Conservation (phyloP, 192 early-diverging fungal species). For the Lunasporangiospora selenospora region DNA sequence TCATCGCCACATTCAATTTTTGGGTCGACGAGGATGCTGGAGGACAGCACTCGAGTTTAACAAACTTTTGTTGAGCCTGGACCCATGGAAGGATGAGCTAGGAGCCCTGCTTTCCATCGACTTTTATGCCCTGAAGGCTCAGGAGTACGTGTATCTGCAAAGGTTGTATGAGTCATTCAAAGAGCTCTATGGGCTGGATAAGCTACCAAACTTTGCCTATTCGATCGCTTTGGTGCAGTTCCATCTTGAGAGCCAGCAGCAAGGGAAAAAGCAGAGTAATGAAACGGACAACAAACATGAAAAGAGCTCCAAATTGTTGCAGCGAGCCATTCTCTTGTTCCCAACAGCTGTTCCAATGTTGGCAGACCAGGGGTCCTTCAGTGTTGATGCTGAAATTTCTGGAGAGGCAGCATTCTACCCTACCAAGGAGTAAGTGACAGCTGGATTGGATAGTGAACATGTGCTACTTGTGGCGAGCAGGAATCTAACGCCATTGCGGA, state of each 20-base stretch:
- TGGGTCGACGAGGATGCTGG: conserved; percentile 93
- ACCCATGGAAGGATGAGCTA: conserved; percentile 79
- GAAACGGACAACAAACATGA: conserved; percentile 19
- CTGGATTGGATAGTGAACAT: neutral
- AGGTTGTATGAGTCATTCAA: conserved; percentile 51
- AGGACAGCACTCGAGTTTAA: conserved; percentile 90
- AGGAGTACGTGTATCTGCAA: conserved; percentile 67
- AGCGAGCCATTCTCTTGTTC: conserved; percentile 74
- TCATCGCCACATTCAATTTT: conserved; percentile 84
- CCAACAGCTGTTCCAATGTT: conserved; percentile 71
- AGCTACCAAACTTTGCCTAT: conserved; percentile 76
- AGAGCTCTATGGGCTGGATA: conserved; percentile 45
- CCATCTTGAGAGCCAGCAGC: conserved; percentile 65
- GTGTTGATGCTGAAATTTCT: conserved; percentile 61
- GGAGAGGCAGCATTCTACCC: conserved; percentile 62
- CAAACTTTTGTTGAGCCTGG: conserved; percentile 70
- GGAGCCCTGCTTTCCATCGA: conserved; percentile 82
- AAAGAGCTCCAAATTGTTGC: conserved; percentile 62
- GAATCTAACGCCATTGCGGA: conserved; percentile 15
- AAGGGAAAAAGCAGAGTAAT: conserved; percentile 8
- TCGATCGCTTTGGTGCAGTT: conserved; percentile 79
- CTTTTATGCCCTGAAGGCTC: conserved; percentile 82
- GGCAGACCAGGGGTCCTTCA: conserved; percentile 67
- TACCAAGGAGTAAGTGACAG: conserved; percentile 31
- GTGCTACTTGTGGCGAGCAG: neutral